Base-by-base conservation (phyloP, 331 rosid species). In the Dryas integrifolia region DNA sequence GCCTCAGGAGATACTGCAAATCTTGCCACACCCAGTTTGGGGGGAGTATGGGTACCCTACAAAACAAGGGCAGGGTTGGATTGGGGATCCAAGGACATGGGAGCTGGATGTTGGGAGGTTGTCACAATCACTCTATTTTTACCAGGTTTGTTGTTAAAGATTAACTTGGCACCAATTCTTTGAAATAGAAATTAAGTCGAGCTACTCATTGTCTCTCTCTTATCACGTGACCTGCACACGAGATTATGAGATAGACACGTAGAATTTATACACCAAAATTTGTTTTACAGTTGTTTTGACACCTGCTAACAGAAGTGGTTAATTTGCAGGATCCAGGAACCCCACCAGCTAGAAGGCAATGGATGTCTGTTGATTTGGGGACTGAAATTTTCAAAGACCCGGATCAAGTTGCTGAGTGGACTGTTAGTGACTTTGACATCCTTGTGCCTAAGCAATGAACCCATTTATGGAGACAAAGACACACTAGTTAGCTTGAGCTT, bases 1-100 rank as follows among this genome's bases (percentile, higher is more conserved):
- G 75, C 73, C 91, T 30, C 87, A 87, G 75, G 88, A 87, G 72
- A 81, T 87, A 24, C 9, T 87, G 56, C 91, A 87, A 46, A 82
- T 87, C 69, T 77, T 84, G 71, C 91, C 87, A 14, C 88, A 84
- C 67, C 81, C 79, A 26, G 88, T 77, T 67, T 84, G 91, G 91
- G 85, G 74, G 52, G 84, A 68, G 2, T 82, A 84, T 69, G 87
- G 88, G 1, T 87, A 82, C 76, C 91, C 88, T 13, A 53, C 65
- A 48, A 72, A 44, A 51, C 69, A 77, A 75, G 91, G 88, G 46
- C 77, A 87, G 49, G 91, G 87, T 49, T 87, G 88, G 91, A 56
- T 80, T 49, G 91, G 91, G 43, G 77, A 82, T 76, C 58, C 84
- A 8, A 84, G 72, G 64, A 87, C 85, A 35, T 87, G 91, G 91